phyloP scores from a whole-genome alignment of 768 basidiomycete species.

The Kockovaella imperatae region DNA sequence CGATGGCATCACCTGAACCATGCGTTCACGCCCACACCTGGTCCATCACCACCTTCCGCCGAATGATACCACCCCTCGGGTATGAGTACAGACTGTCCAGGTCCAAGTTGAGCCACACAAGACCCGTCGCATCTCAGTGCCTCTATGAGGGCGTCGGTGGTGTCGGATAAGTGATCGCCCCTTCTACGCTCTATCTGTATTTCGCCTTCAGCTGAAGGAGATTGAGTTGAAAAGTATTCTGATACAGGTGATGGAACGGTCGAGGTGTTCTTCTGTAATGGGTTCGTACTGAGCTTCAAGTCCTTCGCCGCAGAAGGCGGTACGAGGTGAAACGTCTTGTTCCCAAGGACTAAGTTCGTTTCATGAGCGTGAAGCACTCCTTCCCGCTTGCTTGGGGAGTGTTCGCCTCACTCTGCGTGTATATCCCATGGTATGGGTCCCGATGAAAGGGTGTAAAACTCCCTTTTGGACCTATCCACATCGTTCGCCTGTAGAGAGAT shows the following conservation, averaged over 20 bases:
- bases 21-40: slow-evolving; percentile 33
- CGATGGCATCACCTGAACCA: slow-evolving; percentile 30
- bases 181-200: slow-evolving; percentile 7
- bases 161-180: too few species aligned
- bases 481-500: slow-evolving; percentile 31
- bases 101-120: slow-evolving; percentile 17
- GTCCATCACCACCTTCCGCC: slow-evolving; percentile 25
- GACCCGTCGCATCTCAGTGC: slow-evolving; percentile 22
- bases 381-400: background rate
- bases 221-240: slow-evolving; percentile 4
- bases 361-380: background rate
- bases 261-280: slow-evolving; percentile 36
- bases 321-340: slow-evolving; percentile 32
- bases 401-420: slow-evolving; percentile 28
- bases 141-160: slow-evolving; percentile 7
- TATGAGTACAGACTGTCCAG: slow-evolving; percentile 33
- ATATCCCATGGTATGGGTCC: slow-evolving; percentile 39
- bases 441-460: slow-evolving; percentile 41
- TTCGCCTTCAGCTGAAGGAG: background rate
- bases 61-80: slow-evolving; percentile 44
- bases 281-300: slow-evolving; percentile 20
- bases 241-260: slow-evolving; percentile 29
- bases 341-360: slow-evolving; percentile 23
- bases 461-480: slow-evolving; percentile 38
- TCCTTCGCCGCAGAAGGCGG: slow-evolving; percentile 22